Base-by-base conservation (phyloP, 2,329 filamentous ascomycete genomes). In the Teratosphaeria destructans region DNA sequence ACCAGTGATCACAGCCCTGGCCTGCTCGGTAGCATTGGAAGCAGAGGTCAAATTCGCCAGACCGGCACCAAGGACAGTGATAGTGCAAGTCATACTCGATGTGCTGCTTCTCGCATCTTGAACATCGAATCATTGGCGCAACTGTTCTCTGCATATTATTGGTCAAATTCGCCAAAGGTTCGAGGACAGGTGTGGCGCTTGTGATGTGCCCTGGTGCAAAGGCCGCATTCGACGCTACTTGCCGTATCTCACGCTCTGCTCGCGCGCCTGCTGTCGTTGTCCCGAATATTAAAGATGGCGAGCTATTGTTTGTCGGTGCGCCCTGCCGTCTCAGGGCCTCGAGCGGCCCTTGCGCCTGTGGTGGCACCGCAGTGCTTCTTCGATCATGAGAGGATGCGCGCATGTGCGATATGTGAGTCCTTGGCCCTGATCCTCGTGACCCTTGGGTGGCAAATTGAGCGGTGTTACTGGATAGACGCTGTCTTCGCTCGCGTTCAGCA, bases 51-150 rank as follows among this genome's bases (percentile, higher is more conserved):
- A 87, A 95, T 54, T 83, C 78, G 0, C 89, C 90, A 5, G 80
- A 76, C 16, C 82, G 78, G 72, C 93, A 96, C 56, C 79, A 78
- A 2, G 76, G 73, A 73, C 93, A 97, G 70, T 88, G 88, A 74
- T 93, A 95, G 72, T 96, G 90, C 2, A 96, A 76, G 8, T 90
- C 85, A 66, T 95, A 90, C 70, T 96, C 87, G 43, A 96, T 92
- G 61, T 91, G 82, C 5, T 78, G 68, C 63, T 82, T 87, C 23
- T 79, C 76, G 71, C 93, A 97, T 10, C 83, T 79, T 43, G 85
- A 82, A 71, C 93, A 96, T 8, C 29, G 56, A 23, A 65, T 79
- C 1, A 83, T 84, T 0, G 91, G 90, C 68, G 95, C 90, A 16
- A 61, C 59, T 10, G 55, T 14, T 5, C 23, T 8, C 12, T 11